phyloP scores from a whole-genome alignment of 2,329 filamentous ascomycete species.

The Emergomyces africanus region DNA sequence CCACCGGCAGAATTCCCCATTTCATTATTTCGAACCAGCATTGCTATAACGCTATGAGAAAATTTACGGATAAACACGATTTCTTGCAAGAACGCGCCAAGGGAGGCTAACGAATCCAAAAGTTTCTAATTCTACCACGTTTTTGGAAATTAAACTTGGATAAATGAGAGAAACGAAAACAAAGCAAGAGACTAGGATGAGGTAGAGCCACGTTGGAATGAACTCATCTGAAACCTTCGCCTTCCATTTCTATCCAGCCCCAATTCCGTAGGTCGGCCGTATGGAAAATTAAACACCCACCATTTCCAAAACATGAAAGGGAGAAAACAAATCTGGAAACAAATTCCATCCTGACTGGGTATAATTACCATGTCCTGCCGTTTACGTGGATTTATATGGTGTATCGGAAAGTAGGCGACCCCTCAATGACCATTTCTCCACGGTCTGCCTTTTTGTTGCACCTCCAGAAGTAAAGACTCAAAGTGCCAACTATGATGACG shows the following conservation, averaged over 20 bases:
- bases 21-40: background rate
- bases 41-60: background rate
- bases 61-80: background rate
- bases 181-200: background rate
- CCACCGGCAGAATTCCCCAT: background rate
- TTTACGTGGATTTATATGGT: constrained; percentile 12
- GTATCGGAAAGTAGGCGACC: constrained; percentile 26
- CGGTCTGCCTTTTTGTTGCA: constrained; percentile 23
- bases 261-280: background rate
- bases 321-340: background rate
- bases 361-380: background rate
- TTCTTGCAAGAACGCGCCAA: background rate
- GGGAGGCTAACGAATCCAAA: background rate
- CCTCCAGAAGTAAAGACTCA: constrained; percentile 22
- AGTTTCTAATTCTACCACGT: background rate
- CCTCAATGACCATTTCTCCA: constrained; percentile 24
- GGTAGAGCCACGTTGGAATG: background rate
- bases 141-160: background rate
- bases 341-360: background rate
- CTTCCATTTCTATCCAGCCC: background rate
- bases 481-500: constrained; percentile 16
- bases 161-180: background rate
- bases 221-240: background rate
- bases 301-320: background rate
- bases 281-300: background rate